These are phyloP conservation scores for Fomitiporia mediterranea DNA, from an alignment of 1,284 basidiomycete genomes.

Conservation along the genomic window DNA sequence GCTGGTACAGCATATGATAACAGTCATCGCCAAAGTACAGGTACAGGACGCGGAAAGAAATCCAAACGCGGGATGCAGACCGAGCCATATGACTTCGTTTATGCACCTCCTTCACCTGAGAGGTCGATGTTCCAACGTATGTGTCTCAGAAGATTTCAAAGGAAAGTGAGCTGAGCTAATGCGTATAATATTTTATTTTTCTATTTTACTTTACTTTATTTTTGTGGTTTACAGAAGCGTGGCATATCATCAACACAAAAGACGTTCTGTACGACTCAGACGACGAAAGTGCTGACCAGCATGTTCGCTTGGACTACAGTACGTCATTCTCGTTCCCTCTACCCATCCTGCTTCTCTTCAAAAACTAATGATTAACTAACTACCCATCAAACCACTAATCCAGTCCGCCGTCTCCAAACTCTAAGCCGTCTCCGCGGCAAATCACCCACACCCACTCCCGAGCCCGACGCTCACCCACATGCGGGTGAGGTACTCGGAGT, in stretches of 20 bases:
- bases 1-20: not conserved
- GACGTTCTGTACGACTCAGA: slow-evolving; percentile 71
- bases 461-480: not conserved
- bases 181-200: too few species aligned
- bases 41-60: slow-evolving; percentile 1
- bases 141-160: too few species aligned
- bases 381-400: slow-evolving; percentile 8
- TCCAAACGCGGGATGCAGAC: not conserved
- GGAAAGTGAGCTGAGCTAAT: too few species aligned
- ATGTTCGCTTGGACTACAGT: slow-evolving; percentile 62
- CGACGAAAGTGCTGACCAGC: slow-evolving; percentile 60
- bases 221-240: slow-evolving; percentile 48
- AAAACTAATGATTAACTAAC: not conserved
- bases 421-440: slow-evolving; percentile 41
- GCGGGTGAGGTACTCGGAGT: not conserved
- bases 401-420: slow-evolving; percentile 48
- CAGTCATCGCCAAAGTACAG: not conserved
- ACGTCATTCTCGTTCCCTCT: slow-evolving; percentile 25
- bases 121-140: slow-evolving; percentile 35
- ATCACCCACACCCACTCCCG: slow-evolving; percentile 33
- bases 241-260: slow-evolving; percentile 55
- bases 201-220: slow-evolving; percentile 3
- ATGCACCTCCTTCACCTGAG: slow-evolving; percentile 23
- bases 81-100: slow-evolving; percentile 4
- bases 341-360: not conserved